Percentiles rank a stretch among this genome's conserved stretches.
Evolutionary conservation across 2,329 filamentous ascomycete species (phyloP).

Genomic region (Oidium heveae): DNA sequence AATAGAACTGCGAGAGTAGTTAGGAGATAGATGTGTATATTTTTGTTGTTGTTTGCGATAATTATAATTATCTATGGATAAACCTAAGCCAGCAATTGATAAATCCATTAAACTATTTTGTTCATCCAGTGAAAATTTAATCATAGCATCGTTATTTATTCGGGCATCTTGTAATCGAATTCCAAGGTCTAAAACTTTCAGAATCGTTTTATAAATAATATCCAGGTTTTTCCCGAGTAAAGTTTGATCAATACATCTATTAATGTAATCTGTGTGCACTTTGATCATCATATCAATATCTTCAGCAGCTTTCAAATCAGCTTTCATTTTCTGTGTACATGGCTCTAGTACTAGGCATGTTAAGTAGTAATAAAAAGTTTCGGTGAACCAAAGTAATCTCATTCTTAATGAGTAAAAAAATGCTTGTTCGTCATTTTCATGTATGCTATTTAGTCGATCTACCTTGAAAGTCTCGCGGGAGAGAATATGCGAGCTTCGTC

Average conservation of each 20-base stretch:
- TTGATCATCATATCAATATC: conserved; percentile 65
- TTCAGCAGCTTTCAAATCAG: conserved; percentile 29
- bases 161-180: conserved; percentile 41
- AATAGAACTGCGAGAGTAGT: no score
- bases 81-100: conserved; percentile 12
- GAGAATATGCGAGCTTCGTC: conserved; percentile 42
- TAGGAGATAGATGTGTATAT: no score
- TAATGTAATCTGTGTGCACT: conserved; percentile 38
- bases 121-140: conserved; percentile 5
- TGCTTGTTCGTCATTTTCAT: conserved; percentile 19
- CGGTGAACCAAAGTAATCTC: conserved; percentile 54
- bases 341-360: conserved; percentile 45
- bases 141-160: conserved; percentile 12
- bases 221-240: conserved; percentile 42
- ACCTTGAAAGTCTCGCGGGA: conserved; percentile 25
- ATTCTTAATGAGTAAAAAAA: conserved; percentile 36
- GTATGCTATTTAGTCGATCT: conserved; percentile 16
- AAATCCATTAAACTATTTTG: conserved; percentile 12
- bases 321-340: conserved; percentile 28
- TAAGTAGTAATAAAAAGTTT: conserved; percentile 50
- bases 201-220: conserved; percentile 45
- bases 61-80: conserved; percentile 4
- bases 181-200: conserved; percentile 53
- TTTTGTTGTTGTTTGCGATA: no score
- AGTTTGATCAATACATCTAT: conserved; percentile 37